Evolutionary conservation across 2,329 filamentous ascomycete species (phyloP), one percentile per base, ranked within the genome.

Genomic region (Diplodia scrobiculata): DNA sequence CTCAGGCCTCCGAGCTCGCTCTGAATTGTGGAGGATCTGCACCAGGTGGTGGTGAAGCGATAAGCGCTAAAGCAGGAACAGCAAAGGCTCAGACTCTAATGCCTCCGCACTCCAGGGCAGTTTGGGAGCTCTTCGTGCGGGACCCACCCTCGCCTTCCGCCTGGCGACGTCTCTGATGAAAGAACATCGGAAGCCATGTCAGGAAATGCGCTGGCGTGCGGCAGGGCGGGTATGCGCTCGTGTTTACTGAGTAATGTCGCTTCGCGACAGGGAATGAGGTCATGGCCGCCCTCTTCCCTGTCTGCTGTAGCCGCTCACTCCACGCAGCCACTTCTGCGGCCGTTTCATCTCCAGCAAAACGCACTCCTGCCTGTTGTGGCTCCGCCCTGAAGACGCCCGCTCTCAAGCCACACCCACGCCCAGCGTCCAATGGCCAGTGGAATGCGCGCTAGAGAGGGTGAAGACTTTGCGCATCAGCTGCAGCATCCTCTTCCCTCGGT

Each of bases 11-110:
- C 53, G 32, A 55, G 53, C 53, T 55, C 53, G 14, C 6, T n/a
- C 29, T 17, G 29, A 17, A 17, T 9, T 55, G 53, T 55, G 53
- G 53, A 55, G 53, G 53, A 55, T 55, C 53, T 55, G 53, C 52
- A 34, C 34, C 53, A 17, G 32, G 29, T 32, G 29, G 29, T 32
- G 29, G 5, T 32, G 29, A 32, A 32, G 29, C 29, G 29, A 32
- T 32, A 6, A 32, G 29, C 29, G 29, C 52, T 54, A 54, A 29
- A 11, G 29, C 27, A n/a, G 27, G 29, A 53, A 34, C 53, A 55
- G 48, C 21, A 29, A 51, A 29, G 48, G 21, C 48, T 13, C 48
- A 51, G 21, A 51, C 19, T 13, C 17, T 25, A 51, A 50, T 51
- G 48, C 13, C 25, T 29, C 48, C 48, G 48, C 48, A 51, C 25